phyloP scores from a whole-genome alignment of 768 basidiomycete species.

The Lactarius hengduanensis region DNA sequence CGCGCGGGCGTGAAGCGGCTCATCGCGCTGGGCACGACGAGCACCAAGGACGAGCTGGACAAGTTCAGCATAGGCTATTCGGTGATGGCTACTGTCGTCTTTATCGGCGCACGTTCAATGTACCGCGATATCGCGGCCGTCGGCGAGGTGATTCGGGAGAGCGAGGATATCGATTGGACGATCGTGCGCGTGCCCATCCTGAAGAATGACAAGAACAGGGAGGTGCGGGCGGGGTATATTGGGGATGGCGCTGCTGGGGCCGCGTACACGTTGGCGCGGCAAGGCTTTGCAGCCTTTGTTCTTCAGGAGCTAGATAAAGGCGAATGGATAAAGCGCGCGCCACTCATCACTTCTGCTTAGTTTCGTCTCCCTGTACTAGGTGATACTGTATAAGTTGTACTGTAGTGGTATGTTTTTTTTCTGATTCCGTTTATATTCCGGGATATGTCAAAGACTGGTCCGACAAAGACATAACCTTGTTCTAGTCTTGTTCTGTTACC shows the following conservation, averaged over 20 bases:
- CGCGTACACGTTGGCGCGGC: constrained; percentile 46
- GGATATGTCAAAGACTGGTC: too few relatives aligned
- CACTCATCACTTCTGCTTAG: constrained; percentile 39
- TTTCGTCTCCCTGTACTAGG: neutral
- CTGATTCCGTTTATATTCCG: too few relatives aligned
- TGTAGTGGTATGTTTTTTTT: neutral
- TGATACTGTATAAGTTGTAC: neutral
- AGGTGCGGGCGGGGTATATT: constrained; percentile 59
- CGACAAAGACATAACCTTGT: too few relatives aligned
- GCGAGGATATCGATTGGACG: constrained; percentile 61
- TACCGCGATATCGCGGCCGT: constrained; percentile 69
- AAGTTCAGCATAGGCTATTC: constrained; percentile 49
- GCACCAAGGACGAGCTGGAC: constrained; percentile 61
- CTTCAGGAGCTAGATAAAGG: constrained; percentile 54
- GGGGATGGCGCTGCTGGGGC: constrained; percentile 56
- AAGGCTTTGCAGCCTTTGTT: constrained; percentile 60
- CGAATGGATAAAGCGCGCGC: constrained; percentile 55
- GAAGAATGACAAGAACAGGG: constrained; percentile 46
- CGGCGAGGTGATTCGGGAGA: constrained; percentile 54
- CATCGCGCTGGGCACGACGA: constrained; percentile 65
- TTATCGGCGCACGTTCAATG: constrained; percentile 49
- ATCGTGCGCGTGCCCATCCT: constrained; percentile 67
- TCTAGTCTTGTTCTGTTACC: too few relatives aligned
- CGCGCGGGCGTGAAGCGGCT: constrained; percentile 53
- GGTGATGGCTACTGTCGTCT: constrained; percentile 41